A percentile compares a stretch with the other conserved stretches of the same genome.
phyloP scores from a whole-genome alignment of 2,329 filamentous ascomycete species.

The Seiridium cupressi region DNA sequence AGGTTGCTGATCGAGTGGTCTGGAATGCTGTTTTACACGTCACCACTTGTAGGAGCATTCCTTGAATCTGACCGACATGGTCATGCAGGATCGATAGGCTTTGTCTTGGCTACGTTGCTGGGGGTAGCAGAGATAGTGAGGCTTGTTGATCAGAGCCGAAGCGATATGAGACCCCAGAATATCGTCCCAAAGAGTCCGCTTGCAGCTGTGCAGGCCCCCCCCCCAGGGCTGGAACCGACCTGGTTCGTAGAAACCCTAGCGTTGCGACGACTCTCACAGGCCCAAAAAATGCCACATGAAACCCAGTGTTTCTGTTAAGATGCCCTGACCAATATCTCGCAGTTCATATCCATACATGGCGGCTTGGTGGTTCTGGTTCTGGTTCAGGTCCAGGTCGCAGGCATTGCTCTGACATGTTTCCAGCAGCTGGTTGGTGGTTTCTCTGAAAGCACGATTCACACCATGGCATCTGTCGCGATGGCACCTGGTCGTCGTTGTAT shows the following conservation, averaged over 20 bases:
- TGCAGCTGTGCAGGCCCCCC: background rate
- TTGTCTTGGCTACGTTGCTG: background rate
- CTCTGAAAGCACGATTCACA: background rate
- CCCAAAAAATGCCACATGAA: too few species aligned
- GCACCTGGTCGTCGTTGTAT: background rate
- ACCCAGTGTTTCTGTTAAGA: too few species aligned
- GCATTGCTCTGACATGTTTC: too few species aligned
- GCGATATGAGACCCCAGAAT: background rate
- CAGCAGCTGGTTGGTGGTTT: too few species aligned
- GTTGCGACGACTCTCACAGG: background rate
- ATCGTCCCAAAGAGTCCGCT: background rate
- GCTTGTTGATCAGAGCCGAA: background rate
- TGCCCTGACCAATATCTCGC: too few species aligned
- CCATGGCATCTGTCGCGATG: background rate
- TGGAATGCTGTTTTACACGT: background rate
- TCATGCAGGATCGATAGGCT: background rate
- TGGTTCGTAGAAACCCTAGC: background rate
- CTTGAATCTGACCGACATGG: background rate
- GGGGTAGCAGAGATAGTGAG: background rate
- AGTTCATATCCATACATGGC: too few species aligned
- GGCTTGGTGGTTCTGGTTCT: too few species aligned
- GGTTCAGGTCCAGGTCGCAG: too few species aligned
- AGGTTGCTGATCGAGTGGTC: too few species aligned
- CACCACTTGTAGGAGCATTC: background rate
- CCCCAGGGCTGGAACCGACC: background rate